Conservation (phyloP, 495 filamentous ascomycete species). For the Penicillium paxilli region DNA sequence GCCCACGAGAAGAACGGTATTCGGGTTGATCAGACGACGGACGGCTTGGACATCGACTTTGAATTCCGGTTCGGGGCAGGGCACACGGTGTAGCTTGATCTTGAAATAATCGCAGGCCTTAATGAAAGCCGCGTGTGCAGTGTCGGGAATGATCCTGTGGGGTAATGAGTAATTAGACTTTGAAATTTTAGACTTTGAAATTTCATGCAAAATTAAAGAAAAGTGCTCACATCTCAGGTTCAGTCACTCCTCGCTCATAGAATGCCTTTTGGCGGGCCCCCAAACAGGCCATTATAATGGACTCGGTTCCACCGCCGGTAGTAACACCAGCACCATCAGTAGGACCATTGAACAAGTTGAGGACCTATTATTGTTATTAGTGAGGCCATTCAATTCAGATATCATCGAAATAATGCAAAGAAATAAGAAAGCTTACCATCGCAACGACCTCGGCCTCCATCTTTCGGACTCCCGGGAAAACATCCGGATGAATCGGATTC, state of each 20-base stretch:
- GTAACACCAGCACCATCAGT: slow-evolving; percentile 80
- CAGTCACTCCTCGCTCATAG: slow-evolving; percentile 78
- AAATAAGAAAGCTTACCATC: slow-evolving; percentile 61
- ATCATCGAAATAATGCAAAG: background rate
- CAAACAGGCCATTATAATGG: slow-evolving; percentile 91
- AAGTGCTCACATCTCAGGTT: slow-evolving; percentile 93
- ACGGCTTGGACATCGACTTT: slow-evolving; percentile 78
- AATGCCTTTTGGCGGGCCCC: slow-evolving; percentile 87
- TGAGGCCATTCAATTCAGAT: background rate
- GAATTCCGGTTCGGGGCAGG: slow-evolving; percentile 81
- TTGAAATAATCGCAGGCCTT: slow-evolving; percentile 95
- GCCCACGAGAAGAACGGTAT: slow-evolving; percentile 94
- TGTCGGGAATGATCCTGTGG: slow-evolving; percentile 86
- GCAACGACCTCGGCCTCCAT: slow-evolving; percentile 99
- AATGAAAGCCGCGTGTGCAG: slow-evolving; percentile 92
- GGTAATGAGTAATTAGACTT: slow-evolving; percentile 18
- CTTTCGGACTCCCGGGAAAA: slow-evolving; percentile 96
- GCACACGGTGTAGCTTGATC: slow-evolving; percentile 89
- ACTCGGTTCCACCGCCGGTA: slow-evolving; percentile 92
- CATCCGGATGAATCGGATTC: slow-evolving; percentile 99
- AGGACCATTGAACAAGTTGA: slow-evolving; percentile 90
- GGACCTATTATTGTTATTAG: slow-evolving; percentile 47
- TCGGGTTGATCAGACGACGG: slow-evolving; percentile 85
- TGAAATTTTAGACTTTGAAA: background rate
- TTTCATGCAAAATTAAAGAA: no score